Evolutionary conservation across 768 basidiomycete species (phyloP).

Genomic region (Rhodocollybia butyracea): DNA sequence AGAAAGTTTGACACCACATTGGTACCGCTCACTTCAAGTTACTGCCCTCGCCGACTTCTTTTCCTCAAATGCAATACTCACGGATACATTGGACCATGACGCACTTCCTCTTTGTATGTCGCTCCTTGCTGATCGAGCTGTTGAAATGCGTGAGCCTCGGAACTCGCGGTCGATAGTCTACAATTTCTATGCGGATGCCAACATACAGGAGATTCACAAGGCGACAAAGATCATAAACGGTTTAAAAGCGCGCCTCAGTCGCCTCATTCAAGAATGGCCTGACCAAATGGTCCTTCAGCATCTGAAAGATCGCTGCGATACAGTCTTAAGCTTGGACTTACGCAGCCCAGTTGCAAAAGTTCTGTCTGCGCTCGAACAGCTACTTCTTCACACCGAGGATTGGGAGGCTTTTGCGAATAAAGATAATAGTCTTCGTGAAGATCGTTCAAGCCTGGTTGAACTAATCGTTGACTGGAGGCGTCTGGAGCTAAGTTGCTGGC

Average conservation of each 20-base stretch:
- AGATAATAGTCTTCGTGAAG: constrained; percentile 72
- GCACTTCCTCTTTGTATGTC: constrained; percentile 51
- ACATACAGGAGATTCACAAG: constrained; percentile 67
- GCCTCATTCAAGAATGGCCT: constrained; percentile 80
- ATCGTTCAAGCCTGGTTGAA: constrained; percentile 62
- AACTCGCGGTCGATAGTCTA: constrained; percentile 28
- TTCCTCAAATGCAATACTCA: constrained; percentile 16
- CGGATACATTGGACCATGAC: constrained; percentile 45
- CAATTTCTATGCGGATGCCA: constrained; percentile 83
- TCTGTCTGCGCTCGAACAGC: constrained; percentile 78
- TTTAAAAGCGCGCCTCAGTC: constrained; percentile 50
- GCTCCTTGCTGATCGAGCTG: constrained; percentile 41
- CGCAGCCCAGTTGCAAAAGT: constrained; percentile 78
- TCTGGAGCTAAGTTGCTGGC: constrained; percentile 87
- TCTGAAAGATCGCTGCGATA: constrained; percentile 66
- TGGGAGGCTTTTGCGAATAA: constrained; percentile 97
- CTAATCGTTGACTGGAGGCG: constrained; percentile 90
- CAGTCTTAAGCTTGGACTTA: constrained; percentile 57
- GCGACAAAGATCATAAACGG: constrained; percentile 47
- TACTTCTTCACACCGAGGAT: constrained; percentile 85
- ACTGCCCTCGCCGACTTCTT: constrained; percentile 27
- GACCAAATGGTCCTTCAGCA: constrained; percentile 97
- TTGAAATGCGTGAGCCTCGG: constrained; percentile 24
- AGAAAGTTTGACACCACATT: neutral
- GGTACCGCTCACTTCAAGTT: neutral